Conservation (phyloP, 768 basidiomycete genomes). For the Fomitopsis serialis region DNA sequence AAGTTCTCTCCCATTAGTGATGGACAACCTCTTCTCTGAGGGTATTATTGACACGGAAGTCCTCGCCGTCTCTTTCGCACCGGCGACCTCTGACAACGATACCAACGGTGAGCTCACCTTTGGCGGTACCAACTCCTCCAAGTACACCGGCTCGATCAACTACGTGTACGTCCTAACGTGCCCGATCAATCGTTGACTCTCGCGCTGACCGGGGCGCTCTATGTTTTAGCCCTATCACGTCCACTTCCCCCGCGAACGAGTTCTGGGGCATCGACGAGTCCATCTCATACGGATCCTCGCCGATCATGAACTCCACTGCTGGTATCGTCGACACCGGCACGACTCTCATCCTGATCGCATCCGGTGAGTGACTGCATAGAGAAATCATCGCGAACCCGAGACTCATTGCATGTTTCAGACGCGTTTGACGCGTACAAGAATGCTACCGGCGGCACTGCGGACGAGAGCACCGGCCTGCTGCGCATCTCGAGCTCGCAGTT, state of each 20-base stretch:
- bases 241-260: slow-evolving; percentile 22
- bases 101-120: slow-evolving; percentile 34
- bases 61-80: slow-evolving; percentile 28
- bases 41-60: slow-evolving; percentile 20
- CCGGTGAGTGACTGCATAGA: slow-evolving; percentile 13
- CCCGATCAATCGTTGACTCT: no score
- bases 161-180: slow-evolving; percentile 25
- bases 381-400: no score
- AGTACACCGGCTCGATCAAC: slow-evolving; percentile 27
- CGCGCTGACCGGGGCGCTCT: not conserved
- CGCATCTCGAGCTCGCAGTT: slow-evolving; percentile 21
- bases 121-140: slow-evolving; percentile 27
- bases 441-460: slow-evolving; percentile 27
- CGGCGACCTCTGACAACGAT: slow-evolving; percentile 16
- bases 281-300: slow-evolving; percentile 23
- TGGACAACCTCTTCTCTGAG: slow-evolving; percentile 30
- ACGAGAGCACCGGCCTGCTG: slow-evolving; percentile 27
- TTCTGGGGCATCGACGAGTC: slow-evolving; percentile 32
- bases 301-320: slow-evolving; percentile 21
- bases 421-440: slow-evolving; percentile 25
- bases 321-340: slow-evolving; percentile 35
- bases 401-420: slow-evolving; percentile 13
- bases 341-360: slow-evolving; percentile 26
- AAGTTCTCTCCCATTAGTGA: slow-evolving; percentile 44
- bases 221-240: slow-evolving; percentile 22